A percentile compares a stretch with the other conserved stretches of the same genome.
These are phyloP conservation scores for Pyricularia sp. DNA, from an alignment of 2,329 filamentous ascomycete genomes.

Conservation along the genomic window DNA sequence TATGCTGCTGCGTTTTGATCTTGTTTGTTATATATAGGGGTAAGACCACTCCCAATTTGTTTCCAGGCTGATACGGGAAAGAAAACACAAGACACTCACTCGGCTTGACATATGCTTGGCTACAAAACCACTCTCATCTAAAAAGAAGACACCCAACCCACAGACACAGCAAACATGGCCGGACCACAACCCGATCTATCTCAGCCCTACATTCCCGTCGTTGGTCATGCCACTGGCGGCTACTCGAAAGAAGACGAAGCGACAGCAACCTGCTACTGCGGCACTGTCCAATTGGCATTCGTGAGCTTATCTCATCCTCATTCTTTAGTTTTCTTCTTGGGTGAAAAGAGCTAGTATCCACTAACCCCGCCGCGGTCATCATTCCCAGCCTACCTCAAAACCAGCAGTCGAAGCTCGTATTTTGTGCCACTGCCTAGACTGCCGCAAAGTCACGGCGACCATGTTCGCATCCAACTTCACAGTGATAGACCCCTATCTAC, in stretches of 20 bases:
- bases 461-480: slow-evolving; percentile 54
- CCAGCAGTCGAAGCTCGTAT: slow-evolving; percentile 38
- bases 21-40: background rate
- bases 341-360: background rate
- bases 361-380: background rate
- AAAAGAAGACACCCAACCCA: too few relatives aligned
- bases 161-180: background rate
- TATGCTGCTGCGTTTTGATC: background rate
- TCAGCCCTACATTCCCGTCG: background rate
- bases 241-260: slow-evolving; percentile 32
- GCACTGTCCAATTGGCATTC: slow-evolving; percentile 42
- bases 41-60: background rate
- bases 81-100: background rate
- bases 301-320: slow-evolving; percentile 22
- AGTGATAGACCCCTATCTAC: slow-evolving; percentile 32
- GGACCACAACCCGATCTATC: background rate
- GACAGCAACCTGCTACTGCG: slow-evolving; percentile 51
- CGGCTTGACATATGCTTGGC: background rate
- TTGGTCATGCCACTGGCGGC: background rate
- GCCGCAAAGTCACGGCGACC: slow-evolving; percentile 52
- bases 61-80: background rate
- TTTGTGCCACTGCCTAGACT: slow-evolving; percentile 52
- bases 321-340: background rate
- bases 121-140: too few relatives aligned
- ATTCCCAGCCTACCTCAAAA: slow-evolving; percentile 27